Evolutionary conservation across 805 yeast species (phyloP), one percentile per base, ranked within the genome.

Genomic region (Wickerhamiella qilinensis): DNA sequence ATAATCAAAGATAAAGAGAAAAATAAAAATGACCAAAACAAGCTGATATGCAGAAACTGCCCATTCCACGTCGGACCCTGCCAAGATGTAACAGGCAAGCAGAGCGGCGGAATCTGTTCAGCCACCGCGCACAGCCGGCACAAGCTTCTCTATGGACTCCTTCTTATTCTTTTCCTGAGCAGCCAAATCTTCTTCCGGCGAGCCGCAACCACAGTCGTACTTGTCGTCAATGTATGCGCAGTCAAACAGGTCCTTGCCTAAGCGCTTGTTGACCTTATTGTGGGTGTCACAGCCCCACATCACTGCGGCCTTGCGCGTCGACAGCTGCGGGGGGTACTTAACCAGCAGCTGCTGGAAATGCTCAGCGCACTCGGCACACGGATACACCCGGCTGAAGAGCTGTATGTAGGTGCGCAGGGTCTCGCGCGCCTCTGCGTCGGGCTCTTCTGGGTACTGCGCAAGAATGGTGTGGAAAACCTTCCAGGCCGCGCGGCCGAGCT

Each of bases 221-320:
- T 83, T 91, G 48, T 84, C 95, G 38, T 82, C 62, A 40, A 91
- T 79, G 6, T 69, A 73, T 2, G 82, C 67, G 56, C 99, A 91
- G 56, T 91, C 96, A 56, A 84, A 91, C 15, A 66, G 63, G 1
- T 68, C 71, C 49, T 86, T 83, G 3, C 65, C 65, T 33, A 86
- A 64, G 37, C 77, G 63, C 38, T 71, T 71, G 56, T 88, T 88
- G 27, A 86, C 96, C 51, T 75, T 68, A 56, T 88, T 86, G 60
- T 86, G 97, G 3, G 86, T 65, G 51, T 78, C 78, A 54, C 98
- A 91, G 1, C 98, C 98, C 98, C 98, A 91, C 46, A 82, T 61
- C 0, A 94, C 84, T 1, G 98, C 97, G 3, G 73, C 69, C 44
- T 75, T 73, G 41, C 94, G 67, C 18, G 79, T 68, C 6, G 73